phyloP scores from a whole-genome alignment of 73 alveolate species.

The Paramecium octaurelia region DNA sequence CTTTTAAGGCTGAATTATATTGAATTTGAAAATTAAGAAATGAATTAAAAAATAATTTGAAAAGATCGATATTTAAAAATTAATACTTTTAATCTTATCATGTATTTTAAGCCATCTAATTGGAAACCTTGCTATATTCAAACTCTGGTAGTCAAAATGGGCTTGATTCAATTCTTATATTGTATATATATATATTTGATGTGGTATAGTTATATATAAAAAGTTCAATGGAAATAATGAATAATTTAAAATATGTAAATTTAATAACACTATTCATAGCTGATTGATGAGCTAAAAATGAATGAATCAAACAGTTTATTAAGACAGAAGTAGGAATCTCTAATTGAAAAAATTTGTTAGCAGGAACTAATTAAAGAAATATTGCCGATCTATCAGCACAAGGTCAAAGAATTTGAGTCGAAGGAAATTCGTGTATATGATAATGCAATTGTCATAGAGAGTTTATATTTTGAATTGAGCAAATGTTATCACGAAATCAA shows the following conservation, averaged over 20 bases:
- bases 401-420: background rate
- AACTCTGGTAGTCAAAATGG: background rate
- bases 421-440: background rate
- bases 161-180: background rate
- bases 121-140: background rate
- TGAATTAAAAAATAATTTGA: background rate
- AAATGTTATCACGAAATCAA: background rate
- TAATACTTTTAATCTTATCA: background rate
- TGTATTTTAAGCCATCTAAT: background rate
- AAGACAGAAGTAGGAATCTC: background rate
- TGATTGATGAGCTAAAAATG: conserved; percentile 12
- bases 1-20: background rate
- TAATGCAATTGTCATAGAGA: background rate
- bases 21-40: background rate
- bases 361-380: background rate
- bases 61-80: background rate
- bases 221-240: background rate
- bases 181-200: background rate
- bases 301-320: background rate
- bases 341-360: background rate
- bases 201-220: background rate
- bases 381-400: background rate
- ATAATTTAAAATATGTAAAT: background rate
- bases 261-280: background rate
- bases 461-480: background rate